Evolutionary conservation across 2,329 filamentous ascomycete species (phyloP).

Genomic region (Nemania abortiva): DNA sequence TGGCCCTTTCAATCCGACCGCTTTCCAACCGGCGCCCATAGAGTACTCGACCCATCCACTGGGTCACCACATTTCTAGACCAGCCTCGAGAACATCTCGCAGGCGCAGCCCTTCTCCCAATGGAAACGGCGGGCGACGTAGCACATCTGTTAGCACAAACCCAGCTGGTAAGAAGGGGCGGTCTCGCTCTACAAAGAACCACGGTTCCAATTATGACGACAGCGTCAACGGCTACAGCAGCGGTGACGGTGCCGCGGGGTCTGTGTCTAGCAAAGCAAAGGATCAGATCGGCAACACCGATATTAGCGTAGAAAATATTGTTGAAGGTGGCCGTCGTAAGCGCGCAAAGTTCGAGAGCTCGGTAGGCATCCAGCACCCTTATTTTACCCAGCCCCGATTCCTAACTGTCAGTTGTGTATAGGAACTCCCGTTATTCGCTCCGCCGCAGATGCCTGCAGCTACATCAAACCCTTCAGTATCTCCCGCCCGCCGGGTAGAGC

Average conservation of each 20-base stretch:
- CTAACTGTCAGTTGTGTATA: conserved; percentile 59
- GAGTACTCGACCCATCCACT: conserved; percentile 64
- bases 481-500: conserved; percentile 83
- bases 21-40: conserved; percentile 65
- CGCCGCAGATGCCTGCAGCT: conserved; percentile 90
- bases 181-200: conserved; percentile 77
- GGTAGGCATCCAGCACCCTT: conserved; percentile 70
- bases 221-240: conserved; percentile 83
- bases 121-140: conserved; percentile 77
- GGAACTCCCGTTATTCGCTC: conserved; percentile 96
- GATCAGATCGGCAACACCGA: conserved; percentile 94
- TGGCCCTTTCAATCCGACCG: conserved; percentile 64
- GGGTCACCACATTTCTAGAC: conserved; percentile 73
- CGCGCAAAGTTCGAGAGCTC: conserved; percentile 96
- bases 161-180: conserved; percentile 72
- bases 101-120: conserved; percentile 84
- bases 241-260: conserved; percentile 83
- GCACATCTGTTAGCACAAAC: conserved; percentile 75
- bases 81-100: conserved; percentile 76
- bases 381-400: conserved; percentile 15
- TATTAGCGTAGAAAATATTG: conserved; percentile 97
- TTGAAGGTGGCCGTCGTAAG: conserved; percentile 95
- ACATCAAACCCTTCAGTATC: conserved; percentile 99
- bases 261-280: conserved; percentile 80
- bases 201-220: conserved; percentile 74